phyloP scores from a whole-genome alignment of 2,329 filamentous ascomycete species.

The Magnaporthales sp. region DNA sequence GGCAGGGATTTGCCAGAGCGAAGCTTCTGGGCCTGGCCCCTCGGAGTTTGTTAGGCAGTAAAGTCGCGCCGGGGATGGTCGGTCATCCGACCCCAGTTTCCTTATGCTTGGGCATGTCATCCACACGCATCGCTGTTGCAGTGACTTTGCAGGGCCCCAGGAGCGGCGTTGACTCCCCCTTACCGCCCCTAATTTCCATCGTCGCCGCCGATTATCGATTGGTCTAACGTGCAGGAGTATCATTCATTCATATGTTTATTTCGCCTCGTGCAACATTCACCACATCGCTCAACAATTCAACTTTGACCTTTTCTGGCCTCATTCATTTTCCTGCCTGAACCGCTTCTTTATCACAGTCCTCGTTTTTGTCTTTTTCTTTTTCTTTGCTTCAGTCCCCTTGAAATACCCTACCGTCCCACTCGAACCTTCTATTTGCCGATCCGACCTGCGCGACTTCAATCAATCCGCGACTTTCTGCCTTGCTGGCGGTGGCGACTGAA shows the following conservation, averaged over 20 bases:
- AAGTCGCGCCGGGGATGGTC: neutral
- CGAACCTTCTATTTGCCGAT: neutral
- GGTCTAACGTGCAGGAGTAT: neutral
- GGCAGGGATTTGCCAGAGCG: neutral
- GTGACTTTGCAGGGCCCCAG: neutral
- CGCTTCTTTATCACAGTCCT: neutral
- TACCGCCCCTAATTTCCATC: neutral
- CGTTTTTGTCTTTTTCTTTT: neutral
- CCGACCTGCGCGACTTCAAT: conserved; percentile 1
- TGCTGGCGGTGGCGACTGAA: neutral
- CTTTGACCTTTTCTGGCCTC: neutral
- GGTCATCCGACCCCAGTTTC: neutral
- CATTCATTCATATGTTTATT: neutral
- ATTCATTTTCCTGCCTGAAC: neutral
- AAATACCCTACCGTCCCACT: neutral
- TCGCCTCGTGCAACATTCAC: neutral
- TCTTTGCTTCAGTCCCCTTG: neutral
- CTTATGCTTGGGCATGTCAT: neutral
- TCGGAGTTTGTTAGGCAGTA: neutral
- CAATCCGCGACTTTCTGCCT: neutral
- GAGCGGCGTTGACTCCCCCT: neutral
- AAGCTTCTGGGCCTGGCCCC: neutral
- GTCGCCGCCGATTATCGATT: neutral
- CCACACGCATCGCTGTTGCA: neutral
- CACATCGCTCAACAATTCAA: neutral